Evolutionary conservation across 176 grass and related monocot genomes (phyloP).

Genomic region (Oryza coarctata): DNA sequence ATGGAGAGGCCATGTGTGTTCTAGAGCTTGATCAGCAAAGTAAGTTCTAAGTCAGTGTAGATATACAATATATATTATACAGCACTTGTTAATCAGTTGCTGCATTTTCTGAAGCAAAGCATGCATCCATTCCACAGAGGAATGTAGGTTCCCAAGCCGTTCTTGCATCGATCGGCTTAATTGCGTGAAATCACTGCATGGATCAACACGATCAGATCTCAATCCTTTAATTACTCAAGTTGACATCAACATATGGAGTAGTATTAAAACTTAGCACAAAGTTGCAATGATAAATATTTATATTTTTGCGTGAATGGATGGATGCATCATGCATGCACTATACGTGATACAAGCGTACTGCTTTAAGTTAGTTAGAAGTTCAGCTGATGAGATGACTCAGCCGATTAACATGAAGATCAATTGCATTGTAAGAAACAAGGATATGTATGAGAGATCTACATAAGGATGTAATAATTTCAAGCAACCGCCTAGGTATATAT

Average conservation of each 20-base stretch:
- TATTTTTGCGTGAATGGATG: background rate
- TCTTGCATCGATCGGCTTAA: conserved; percentile 1
- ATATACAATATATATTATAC: background rate
- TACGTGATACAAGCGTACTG: background rate
- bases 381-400: background rate
- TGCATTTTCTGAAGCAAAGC: conserved; percentile 13
- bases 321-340: background rate
- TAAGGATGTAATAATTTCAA: conserved; percentile 14
- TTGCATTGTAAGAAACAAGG: background rate
- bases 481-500: background rate
- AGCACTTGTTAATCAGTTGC: background rate
- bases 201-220: background rate
- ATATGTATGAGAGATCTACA: background rate
- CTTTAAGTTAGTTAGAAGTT: background rate
- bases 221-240: background rate
- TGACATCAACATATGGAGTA: background rate
- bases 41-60: background rate
- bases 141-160: conserved; percentile 37
- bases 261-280: background rate
- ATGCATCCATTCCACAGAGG: conserved; percentile 1
- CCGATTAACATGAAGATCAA: background rate
- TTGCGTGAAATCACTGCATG: conserved; percentile 11
- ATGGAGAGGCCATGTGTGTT: background rate
- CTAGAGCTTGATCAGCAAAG: background rate
- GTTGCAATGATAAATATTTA: background rate